Evolutionary conservation across 768 basidiomycete species (phyloP).

Genomic region (Mycena venus): DNA sequence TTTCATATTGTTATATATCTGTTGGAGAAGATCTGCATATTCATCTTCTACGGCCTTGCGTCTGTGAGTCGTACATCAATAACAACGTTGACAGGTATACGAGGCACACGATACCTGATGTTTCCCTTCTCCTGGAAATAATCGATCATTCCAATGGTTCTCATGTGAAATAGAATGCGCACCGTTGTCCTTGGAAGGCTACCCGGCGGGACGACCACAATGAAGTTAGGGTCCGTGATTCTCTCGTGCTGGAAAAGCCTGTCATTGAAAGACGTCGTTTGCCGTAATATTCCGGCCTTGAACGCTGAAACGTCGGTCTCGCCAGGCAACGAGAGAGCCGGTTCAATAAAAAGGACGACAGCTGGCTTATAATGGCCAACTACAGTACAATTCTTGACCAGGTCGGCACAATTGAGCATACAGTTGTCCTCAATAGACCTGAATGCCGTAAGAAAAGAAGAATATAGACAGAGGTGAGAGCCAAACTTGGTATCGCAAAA

Average conservation of each 20-base stretch:
- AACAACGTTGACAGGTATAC: too few species aligned
- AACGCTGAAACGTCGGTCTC: conserved; percentile 17
- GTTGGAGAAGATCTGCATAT: neutral
- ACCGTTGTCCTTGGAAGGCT: neutral
- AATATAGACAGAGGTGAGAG: neutral
- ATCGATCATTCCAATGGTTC: too few species aligned
- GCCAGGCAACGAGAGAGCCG: neutral
- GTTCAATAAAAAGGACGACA: conserved; percentile 45
- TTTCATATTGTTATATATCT: too few species aligned
- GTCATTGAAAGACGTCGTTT: conserved; percentile 40
- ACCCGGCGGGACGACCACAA: neutral
- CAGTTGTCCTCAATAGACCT: conserved; percentile 50
- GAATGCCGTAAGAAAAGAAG: too few species aligned
- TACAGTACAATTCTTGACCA: conserved; percentile 46
- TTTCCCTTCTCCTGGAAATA: neutral
- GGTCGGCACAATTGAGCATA: conserved; percentile 38
- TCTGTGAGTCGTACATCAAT: too few species aligned
- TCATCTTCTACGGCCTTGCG: conserved; percentile 12
- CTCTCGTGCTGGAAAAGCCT: conserved; percentile 42
- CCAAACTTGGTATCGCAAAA: conserved; percentile 42
- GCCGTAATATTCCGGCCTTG: conserved; percentile 40
- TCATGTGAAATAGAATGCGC: too few species aligned
- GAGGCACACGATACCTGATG: too few species aligned
- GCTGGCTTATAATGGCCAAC: conserved; percentile 46
- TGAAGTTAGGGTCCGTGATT: neutral